Evolutionary conservation across 768 basidiomycete genomes (phyloP).

Genomic region (Lentinula raphanica): DNA sequence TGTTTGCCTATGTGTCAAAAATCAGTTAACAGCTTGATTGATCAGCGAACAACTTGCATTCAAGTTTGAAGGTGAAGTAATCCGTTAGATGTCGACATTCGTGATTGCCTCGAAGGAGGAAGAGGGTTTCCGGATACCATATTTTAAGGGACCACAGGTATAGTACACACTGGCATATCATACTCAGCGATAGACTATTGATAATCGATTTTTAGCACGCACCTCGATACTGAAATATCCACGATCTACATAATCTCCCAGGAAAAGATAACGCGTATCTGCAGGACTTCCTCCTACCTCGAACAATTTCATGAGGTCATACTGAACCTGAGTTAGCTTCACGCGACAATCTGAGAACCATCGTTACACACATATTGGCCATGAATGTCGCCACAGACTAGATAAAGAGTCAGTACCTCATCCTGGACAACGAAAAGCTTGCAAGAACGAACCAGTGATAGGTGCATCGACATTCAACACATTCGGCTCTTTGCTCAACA

Average conservation of each 20-base stretch:
- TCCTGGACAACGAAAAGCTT: background rate
- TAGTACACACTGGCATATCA: constrained; percentile 78
- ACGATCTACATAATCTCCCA: constrained; percentile 91
- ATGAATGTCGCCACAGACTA: constrained; percentile 97
- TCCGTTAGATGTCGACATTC: constrained; percentile 98
- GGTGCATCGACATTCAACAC: constrained; percentile 94
- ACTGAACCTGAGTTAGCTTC: constrained; percentile 46
- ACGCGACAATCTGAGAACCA: constrained; percentile 4
- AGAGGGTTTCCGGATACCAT: constrained; percentile 97
- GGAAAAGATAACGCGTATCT: constrained; percentile 87
- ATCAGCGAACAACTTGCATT: constrained; percentile 56
- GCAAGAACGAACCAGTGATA: constrained; percentile 72
- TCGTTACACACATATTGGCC: constrained; percentile 87
- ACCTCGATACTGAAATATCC: constrained; percentile 95
- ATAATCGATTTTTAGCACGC: constrained; percentile 12
- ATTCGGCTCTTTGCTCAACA: constrained; percentile 83
- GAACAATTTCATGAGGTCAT: constrained; percentile 92
- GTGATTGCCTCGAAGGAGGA: constrained; percentile 96
- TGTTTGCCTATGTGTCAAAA: constrained; percentile 70
- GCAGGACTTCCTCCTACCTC: constrained; percentile 94
- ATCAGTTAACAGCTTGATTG: constrained; percentile 2
- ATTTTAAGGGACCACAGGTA: constrained; percentile 99
- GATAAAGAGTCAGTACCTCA: background rate
- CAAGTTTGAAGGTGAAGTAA: constrained; percentile 98
- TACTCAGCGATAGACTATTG: constrained; percentile 1